Percentiles rank a stretch among this genome's conserved stretches.
Conservation (phyloP, 208 protist genomes). For the Trypanosoma melophagium region DNA sequence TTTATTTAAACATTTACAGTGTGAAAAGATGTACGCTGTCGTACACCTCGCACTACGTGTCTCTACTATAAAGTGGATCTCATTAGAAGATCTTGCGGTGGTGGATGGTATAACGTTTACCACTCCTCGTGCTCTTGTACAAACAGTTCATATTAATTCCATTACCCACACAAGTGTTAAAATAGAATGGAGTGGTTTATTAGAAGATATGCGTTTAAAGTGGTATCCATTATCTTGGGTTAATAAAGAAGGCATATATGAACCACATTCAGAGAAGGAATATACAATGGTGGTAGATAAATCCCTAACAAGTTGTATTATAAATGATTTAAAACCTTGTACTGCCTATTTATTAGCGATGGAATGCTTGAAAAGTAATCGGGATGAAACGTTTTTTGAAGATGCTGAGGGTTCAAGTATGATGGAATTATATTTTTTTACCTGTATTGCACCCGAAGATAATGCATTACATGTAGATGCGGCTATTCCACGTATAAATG, state of each 20-base stretch:
- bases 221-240: conserved; percentile 5
- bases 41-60: conserved; percentile 18
- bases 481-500: neutral
- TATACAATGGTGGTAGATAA: too few relatives aligned
- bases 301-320: too few relatives aligned
- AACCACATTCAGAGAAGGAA: too few relatives aligned
- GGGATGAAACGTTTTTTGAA: neutral
- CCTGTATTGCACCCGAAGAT: conserved; percentile 8
- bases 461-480: neutral
- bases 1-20: conserved; percentile 9
- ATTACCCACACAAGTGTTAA: conserved; percentile 15
- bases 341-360: too few relatives aligned
- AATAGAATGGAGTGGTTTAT: conserved; percentile 12
- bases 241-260: neutral
- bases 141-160: conserved; percentile 6
- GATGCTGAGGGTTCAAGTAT: neutral
- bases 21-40: conserved; percentile 22
- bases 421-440: conserved; percentile 20
- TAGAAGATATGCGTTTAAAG: conserved; percentile 1
- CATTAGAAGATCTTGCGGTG: conserved; percentile 10
- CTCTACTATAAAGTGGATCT: conserved; percentile 1
- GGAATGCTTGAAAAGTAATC: too few relatives aligned
- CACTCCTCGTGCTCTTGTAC: neutral
- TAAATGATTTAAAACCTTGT: too few relatives aligned
- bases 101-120: conserved; percentile 19